Evolutionary conservation across 169 alveolate species (phyloP).

Genomic region (Babesia caballi): DNA sequence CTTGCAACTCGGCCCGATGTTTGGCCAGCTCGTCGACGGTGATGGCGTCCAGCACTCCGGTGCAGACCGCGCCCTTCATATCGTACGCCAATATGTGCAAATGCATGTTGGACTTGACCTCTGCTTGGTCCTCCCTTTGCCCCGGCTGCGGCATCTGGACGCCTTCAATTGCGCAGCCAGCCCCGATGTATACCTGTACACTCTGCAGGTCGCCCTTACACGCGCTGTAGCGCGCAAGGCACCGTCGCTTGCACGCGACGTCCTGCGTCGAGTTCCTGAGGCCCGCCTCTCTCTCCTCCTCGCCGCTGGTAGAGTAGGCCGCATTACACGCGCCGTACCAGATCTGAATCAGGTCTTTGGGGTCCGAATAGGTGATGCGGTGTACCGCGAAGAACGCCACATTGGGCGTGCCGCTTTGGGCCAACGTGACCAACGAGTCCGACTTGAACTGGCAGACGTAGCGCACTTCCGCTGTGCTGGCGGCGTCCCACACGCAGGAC

Average conservation of each 20-base stretch:
- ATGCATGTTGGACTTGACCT: too few species aligned
- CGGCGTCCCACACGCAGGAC: background rate
- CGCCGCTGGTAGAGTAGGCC: background rate
- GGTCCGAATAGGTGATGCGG: background rate
- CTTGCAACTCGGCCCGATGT: background rate
- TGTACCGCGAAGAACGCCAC: slow-evolving; percentile 7
- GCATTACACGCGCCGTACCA: background rate
- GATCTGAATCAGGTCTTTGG: background rate
- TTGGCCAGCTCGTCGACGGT: background rate
- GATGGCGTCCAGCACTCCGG: slow-evolving; percentile 13
- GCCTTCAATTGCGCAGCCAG: background rate
- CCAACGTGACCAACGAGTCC: background rate
- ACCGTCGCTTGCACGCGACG: background rate
- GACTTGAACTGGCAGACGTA: slow-evolving; percentile 9
- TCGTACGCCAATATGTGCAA: background rate
- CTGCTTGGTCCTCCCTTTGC: too few species aligned
- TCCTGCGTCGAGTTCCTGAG: background rate
- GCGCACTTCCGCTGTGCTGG: background rate
- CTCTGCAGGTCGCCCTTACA: background rate
- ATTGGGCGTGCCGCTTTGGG: background rate
- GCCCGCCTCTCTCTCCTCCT: background rate
- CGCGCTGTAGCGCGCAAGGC: background rate
- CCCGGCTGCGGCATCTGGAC: background rate
- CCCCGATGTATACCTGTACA: background rate
- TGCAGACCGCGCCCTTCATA: slow-evolving; percentile 4